Percentiles rank a stretch among this genome's conserved stretches.
Conservation (phyloP, 129 eudicot genomes). For the Flaveria linearis region DNA sequence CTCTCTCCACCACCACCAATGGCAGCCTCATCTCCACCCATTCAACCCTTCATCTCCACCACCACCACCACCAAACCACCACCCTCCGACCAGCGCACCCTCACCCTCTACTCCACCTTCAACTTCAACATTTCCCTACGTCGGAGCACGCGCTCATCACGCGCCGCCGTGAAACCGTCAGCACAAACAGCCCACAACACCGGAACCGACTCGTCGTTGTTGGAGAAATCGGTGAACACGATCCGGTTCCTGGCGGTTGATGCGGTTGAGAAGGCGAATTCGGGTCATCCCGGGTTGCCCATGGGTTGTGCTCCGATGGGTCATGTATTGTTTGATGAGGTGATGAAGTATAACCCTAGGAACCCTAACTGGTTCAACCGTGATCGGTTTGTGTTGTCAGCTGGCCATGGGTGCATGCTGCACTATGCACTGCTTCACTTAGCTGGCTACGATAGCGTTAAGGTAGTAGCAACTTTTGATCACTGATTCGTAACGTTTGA, state of each 20-base stretch:
- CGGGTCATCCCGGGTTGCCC: constrained; percentile 64
- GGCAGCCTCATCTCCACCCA: constrained; percentile 26
- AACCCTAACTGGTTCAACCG: constrained; percentile 62
- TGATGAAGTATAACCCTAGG: constrained; percentile 57
- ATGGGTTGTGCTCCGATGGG: constrained; percentile 77
- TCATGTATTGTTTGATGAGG: constrained; percentile 54
- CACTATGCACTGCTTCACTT: constrained; percentile 60
- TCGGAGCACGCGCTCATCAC: neutral
- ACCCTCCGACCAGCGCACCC: constrained; percentile 3
- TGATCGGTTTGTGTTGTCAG: constrained; percentile 59
- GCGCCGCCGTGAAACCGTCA: constrained; percentile 9
- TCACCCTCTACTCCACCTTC: neutral
- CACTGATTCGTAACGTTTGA: too few relatives aligned
- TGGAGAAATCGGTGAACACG: constrained; percentile 53
- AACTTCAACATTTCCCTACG: constrained; percentile 3
- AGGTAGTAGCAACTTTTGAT: constrained; percentile 20
- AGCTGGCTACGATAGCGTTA: constrained; percentile 60
- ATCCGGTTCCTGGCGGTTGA: constrained; percentile 57
- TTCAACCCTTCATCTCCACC: constrained; percentile 32
- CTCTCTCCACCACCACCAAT: neutral
- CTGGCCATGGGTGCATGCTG: constrained; percentile 68
- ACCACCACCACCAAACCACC: neutral
- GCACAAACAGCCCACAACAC: constrained; percentile 12
- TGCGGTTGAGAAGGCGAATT: constrained; percentile 65
- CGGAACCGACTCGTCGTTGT: constrained; percentile 16